These are phyloP conservation scores for Kodamaea leandrae DNA, from an alignment of 805 yeast species.

Conservation along the genomic window DNA sequence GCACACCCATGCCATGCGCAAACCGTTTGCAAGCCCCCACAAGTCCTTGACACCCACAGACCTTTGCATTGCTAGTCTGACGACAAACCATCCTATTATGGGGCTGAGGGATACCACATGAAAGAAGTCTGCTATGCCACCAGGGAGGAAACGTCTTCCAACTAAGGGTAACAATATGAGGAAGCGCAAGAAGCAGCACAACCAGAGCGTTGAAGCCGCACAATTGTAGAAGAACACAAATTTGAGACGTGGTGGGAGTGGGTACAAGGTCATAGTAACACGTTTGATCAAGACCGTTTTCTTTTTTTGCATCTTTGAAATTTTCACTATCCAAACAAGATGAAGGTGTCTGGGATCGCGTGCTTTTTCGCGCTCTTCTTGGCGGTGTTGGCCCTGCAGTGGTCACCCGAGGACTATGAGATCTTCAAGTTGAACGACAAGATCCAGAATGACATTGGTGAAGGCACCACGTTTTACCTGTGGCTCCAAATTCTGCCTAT, in stretches of 20 bases:
- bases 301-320: background rate
- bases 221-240: constrained; percentile 34
- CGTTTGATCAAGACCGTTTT: background rate
- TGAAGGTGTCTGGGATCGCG: background rate
- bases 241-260: constrained; percentile 31
- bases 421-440: constrained; percentile 71
- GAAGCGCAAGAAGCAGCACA: constrained; percentile 48
- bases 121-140: constrained; percentile 69
- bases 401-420: constrained; percentile 74
- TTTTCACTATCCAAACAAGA: too few relatives aligned
- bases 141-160: constrained; percentile 64
- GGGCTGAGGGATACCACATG: constrained; percentile 39
- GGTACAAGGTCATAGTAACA: constrained; percentile 39
- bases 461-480: constrained; percentile 61
- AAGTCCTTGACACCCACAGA: constrained; percentile 13
- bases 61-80: constrained; percentile 15
- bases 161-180: constrained; percentile 57
- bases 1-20: constrained; percentile 38
- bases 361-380: constrained; percentile 17
- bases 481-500: constrained; percentile 52
- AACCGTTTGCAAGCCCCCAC: constrained; percentile 29
- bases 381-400: constrained; percentile 33
- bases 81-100: constrained; percentile 16
- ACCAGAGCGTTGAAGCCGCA: constrained; percentile 45
- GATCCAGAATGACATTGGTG: constrained; percentile 60